phyloP scores from a whole-genome alignment of 202 grass and related monocot genomes.

The Musa balbisiana region DNA sequence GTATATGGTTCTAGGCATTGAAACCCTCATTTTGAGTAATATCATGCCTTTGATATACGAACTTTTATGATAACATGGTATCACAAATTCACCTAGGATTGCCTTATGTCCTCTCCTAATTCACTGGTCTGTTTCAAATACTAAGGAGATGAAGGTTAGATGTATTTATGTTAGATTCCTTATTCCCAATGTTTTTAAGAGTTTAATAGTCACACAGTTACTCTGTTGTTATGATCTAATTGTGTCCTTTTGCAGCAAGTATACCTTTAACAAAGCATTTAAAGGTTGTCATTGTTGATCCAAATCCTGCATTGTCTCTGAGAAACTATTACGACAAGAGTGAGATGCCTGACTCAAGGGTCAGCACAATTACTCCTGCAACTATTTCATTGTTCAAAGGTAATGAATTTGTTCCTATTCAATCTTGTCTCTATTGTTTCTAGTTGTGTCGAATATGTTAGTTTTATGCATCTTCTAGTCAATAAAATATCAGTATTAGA shows the following conservation, averaged over 20 bases:
- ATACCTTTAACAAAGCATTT: slow-evolving; percentile 71
- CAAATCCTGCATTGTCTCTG: slow-evolving; percentile 50
- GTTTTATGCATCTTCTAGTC: neutral
- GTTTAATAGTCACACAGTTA: neutral
- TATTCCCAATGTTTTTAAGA: neutral
- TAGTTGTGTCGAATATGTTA: slow-evolving; percentile 1
- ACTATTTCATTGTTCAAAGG: slow-evolving; percentile 83
- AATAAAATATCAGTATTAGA: neutral
- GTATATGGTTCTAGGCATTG: no score
- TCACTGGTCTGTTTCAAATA: neutral
- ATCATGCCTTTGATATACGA: neutral
- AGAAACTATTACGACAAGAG: slow-evolving; percentile 53
- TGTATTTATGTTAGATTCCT: no score
- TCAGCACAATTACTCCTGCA: slow-evolving; percentile 80
- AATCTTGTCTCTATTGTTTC: neutral
- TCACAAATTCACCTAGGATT: neutral
- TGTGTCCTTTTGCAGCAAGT: slow-evolving; percentile 41
- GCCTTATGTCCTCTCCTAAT: neutral
- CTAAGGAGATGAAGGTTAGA: no score
- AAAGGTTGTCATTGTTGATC: slow-evolving; percentile 60
- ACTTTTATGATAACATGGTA: neutral
- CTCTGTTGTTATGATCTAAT: neutral
- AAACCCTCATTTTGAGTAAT: no score
- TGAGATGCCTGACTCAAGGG: slow-evolving; percentile 67
- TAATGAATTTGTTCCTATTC: slow-evolving; percentile 23